phyloP scores from a whole-genome alignment of 441 rosid genomes.

The Brassica balearica region DNA sequence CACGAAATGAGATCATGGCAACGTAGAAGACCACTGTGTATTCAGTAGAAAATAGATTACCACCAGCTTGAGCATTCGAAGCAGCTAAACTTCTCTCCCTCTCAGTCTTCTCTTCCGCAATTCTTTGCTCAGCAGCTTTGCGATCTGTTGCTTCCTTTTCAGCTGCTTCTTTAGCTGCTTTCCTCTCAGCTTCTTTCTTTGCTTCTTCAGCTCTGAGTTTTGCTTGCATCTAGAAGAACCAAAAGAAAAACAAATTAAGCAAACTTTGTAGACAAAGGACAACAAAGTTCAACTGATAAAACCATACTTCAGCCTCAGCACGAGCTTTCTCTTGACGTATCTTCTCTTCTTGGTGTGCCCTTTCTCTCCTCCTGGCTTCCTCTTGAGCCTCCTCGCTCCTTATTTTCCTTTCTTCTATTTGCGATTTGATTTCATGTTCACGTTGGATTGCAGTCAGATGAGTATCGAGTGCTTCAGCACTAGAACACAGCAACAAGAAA shows the following conservation, averaged over 20 bases:
- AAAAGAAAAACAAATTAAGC: slow-evolving; percentile 8
- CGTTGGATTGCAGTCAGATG: slow-evolving; percentile 42
- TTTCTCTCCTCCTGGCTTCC: slow-evolving; percentile 88
- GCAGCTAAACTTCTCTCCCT: slow-evolving; percentile 32
- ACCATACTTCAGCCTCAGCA: slow-evolving; percentile 60
- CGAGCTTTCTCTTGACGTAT: slow-evolving; percentile 77
- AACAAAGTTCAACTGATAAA: neutral
- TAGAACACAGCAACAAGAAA: slow-evolving; percentile 41
- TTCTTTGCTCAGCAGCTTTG: slow-evolving; percentile 47
- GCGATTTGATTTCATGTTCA: slow-evolving; percentile 79
- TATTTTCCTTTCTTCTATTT: slow-evolving; percentile 87
- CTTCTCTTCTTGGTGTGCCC: slow-evolving; percentile 79
- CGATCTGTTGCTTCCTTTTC: slow-evolving; percentile 64
- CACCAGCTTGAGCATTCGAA: slow-evolving; percentile 45
- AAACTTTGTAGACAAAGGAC: neutral
- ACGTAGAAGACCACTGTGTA: slow-evolving; percentile 7
- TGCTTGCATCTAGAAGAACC: slow-evolving; percentile 16
- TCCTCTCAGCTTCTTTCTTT: slow-evolving; percentile 59
- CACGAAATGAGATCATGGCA: slow-evolving; percentile 8
- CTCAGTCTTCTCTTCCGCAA: slow-evolving; percentile 44
- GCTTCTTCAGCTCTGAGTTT: slow-evolving; percentile 36
- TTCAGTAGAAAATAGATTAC: slow-evolving; percentile 45
- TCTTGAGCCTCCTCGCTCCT: slow-evolving; percentile 86
- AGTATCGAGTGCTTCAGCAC: slow-evolving; percentile 29
- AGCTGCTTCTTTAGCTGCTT: slow-evolving; percentile 70